Base-by-base conservation (phyloP, 768 basidiomycete species). In the Pisolithus orientalis region DNA sequence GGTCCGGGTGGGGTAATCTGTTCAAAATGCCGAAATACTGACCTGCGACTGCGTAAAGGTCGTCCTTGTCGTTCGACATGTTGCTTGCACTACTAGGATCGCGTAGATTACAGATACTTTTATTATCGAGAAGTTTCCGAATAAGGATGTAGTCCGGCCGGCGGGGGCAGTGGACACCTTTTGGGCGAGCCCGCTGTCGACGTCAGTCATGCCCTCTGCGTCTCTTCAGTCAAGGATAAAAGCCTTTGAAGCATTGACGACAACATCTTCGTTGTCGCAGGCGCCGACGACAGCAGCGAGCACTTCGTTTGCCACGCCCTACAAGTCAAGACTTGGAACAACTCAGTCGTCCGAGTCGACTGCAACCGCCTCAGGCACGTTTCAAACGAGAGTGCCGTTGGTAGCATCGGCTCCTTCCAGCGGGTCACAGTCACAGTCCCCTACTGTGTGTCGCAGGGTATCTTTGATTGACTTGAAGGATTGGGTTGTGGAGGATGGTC, bases 1-100 rank as follows among this genome's bases (percentile, higher is more conserved):
- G 29, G 48, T 56, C 39, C 44, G 13, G 51, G 38, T 34, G 34
- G 38, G 27, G 39, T 43, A 5, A 27, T 24, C 25, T 39, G 42
- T 44, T 24, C 44, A 25, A 34, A 38, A 24, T 25, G 48, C 50
- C 11, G 9, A 25, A 43, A 25, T 17, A 39, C 43, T 17, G 67
- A 82, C 88, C 89, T 69, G 88, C 89, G 39, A 87, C 82, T 21
- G 86, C 87, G 63, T 90, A 90, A 44, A 90, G 78, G 51, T 87
- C 80, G 16, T 57, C 44, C 4, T 28, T 29, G 28, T 13, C 32
- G 52, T 47, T 44, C 44, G 57, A 53, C 64, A 64, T 64, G 44
- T 4, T 49, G 53, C 31, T 28, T 24, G 27, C 21, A 10, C 28
- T 27, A 39, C 11, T 14, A 24, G 27, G 34, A 53, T 48, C 44